Evolutionary conservation across 129 eudicot species (phyloP), one percentile per base, ranked within the genome.

Genomic region (Helichrysum umbraculigerum): DNA sequence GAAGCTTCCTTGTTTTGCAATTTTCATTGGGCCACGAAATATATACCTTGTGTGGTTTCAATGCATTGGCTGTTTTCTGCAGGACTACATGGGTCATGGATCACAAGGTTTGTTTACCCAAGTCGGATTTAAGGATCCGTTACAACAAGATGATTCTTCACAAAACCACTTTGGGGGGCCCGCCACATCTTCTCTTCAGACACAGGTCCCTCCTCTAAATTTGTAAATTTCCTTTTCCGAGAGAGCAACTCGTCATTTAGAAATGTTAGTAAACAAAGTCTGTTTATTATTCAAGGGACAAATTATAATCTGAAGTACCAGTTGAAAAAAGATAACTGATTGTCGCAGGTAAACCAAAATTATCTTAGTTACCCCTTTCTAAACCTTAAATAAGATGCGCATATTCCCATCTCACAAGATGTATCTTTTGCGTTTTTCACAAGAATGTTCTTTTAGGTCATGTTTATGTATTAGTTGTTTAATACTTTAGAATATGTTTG

Each of bases 11-110:
- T 6, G 54, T 47, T n/a, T 47, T 47, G n/a, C 54, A 47, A 47
- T 12, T 12, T 47, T 47, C 54, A 14, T 35, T 29, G 67, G 33
- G 19, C 54, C n/a, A 14, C 4, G 35, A 28, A 61, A 14, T 61
- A 28, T 57, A 1, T 57, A 16, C 3, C 87, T 66, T 28, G 87
- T 42, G 41, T 66, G 39, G 39, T 79, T 50, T 15, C 28, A 0
- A 54, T 39, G 1, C 63, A 57, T 2, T 72, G 32, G 14, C 60
- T 47, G 6, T 54, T 17, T 25, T 78, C n/a, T 47, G 3, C 85
- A 90, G 98, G 98, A 93, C 71, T 93, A 93, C 81, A 85, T 93
- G 94, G 90, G 89, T 35, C 98, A 90, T 83, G 98, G 96, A 66
- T 88, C 98, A 4, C 98, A 93, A 80, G 95, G 95, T 52, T 84